These are phyloP conservation scores for Solanum neorickii DNA, from an alignment of 257 asterid species.

Conservation along the genomic window DNA sequence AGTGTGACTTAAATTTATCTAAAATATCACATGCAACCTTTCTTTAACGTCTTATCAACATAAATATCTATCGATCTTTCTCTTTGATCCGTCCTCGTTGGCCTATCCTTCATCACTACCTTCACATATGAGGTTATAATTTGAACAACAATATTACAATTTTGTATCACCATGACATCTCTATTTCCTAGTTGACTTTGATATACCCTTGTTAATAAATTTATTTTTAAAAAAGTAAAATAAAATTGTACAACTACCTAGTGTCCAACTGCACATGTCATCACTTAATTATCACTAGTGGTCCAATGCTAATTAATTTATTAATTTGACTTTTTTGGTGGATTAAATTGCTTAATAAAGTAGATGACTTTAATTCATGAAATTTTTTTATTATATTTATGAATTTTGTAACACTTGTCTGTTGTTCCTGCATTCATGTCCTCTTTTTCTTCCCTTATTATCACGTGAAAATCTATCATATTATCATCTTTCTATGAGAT, in stretches of 20 bases:
- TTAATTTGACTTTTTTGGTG: constrained; percentile 3
- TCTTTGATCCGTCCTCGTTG: background rate
- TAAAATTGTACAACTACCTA: background rate
- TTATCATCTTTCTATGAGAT: background rate
- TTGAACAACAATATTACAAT: background rate
- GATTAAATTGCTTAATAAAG: constrained; percentile 4
- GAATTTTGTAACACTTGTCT: background rate
- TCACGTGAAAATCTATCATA: background rate
- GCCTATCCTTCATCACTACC: background rate
- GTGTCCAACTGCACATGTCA: background rate
- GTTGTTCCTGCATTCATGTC: background rate
- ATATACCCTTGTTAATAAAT: background rate
- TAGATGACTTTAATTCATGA: background rate
- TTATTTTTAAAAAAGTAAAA: background rate
- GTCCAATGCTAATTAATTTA: background rate
- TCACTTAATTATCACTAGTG: background rate
- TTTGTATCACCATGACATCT: background rate
- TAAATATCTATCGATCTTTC: background rate
- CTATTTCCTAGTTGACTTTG: background rate
- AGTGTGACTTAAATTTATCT: background rate
- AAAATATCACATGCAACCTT: background rate
- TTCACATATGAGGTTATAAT: background rate
- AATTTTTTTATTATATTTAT: background rate
- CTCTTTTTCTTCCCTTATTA: background rate
- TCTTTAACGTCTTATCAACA: background rate